Evolutionary conservation across 148 eudicot species (phyloP).

Genomic region (Bassia scoparia): DNA sequence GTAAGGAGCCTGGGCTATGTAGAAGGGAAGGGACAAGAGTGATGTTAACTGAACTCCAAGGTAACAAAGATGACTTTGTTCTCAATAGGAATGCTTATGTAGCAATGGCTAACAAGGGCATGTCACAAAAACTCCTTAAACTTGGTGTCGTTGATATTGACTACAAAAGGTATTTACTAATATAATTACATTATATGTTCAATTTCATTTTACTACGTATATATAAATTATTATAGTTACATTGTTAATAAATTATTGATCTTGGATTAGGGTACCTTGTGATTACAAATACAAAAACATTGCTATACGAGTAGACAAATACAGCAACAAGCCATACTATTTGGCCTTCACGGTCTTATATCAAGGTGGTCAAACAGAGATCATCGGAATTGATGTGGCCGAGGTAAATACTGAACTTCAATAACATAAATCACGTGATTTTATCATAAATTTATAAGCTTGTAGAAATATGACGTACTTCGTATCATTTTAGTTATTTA

Average conservation of each 20-base stretch:
- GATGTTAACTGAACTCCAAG: conserved; percentile 49
- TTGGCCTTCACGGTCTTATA: conserved; percentile 51
- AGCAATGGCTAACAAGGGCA: conserved; percentile 62
- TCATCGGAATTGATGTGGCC: conserved; percentile 46
- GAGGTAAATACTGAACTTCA: conserved; percentile 28
- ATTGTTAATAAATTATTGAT: no score
- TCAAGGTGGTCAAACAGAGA: conserved; percentile 81
- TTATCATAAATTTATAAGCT: no score
- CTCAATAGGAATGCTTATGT: conserved; percentile 54
- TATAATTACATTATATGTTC: no score
- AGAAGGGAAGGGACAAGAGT: conserved; percentile 46
- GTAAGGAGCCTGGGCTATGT: conserved; percentile 49
- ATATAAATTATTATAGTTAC: no score
- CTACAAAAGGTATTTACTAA: conserved; percentile 53
- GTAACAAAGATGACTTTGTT: conserved; percentile 50
- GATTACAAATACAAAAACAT: conserved; percentile 41
- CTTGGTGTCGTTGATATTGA: conserved; percentile 40
- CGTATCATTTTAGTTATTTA: no score
- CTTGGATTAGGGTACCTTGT: conserved; percentile 46
- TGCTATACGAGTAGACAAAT: conserved; percentile 52
- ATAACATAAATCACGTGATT: no score
- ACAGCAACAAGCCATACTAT: conserved; percentile 50
- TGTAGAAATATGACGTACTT: no score
- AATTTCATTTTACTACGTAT: not conserved
- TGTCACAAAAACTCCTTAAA: conserved; percentile 38